A percentile compares a stretch with the other conserved stretches of the same genome.
Conservation (phyloP, 2,329 filamentous ascomycete species). For the Ophiostoma pallidulum region DNA sequence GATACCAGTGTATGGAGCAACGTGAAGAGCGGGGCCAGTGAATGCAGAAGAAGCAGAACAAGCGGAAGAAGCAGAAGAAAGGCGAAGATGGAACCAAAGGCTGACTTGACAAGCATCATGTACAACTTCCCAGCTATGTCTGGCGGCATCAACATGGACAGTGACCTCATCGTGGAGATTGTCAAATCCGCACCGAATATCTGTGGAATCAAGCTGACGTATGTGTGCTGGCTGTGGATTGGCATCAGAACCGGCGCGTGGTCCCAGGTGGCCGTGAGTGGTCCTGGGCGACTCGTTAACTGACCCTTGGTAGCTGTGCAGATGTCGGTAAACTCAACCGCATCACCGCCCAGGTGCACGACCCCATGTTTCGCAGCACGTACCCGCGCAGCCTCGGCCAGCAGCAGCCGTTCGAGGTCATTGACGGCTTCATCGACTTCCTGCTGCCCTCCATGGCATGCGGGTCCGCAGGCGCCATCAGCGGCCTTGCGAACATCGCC, state of each 20-base stretch:
- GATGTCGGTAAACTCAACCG: slow-evolving; percentile 18
- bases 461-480: slow-evolving; percentile 15
- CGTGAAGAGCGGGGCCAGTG: no score
- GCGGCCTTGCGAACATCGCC: slow-evolving; percentile 12
- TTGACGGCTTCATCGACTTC: slow-evolving; percentile 23
- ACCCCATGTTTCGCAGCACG: not conserved
- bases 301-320: slow-evolving; percentile 11
- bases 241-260: no score
- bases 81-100: not conserved
- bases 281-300: no score
- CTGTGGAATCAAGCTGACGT: slow-evolving; percentile 19
- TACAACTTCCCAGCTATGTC: slow-evolving; percentile 20
- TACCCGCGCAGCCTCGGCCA: slow-evolving; percentile 10
- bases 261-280: not conserved
- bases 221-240: no score
- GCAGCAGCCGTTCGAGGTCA: slow-evolving; percentile 14
- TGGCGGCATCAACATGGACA: slow-evolving; percentile 19
- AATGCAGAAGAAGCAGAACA: not conserved
- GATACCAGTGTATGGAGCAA: slow-evolving; percentile 18
- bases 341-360: slow-evolving; percentile 15
- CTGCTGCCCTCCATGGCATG: slow-evolving; percentile 20
- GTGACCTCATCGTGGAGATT: slow-evolving; percentile 18
- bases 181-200: slow-evolving; percentile 17
- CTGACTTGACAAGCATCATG: slow-evolving; percentile 14
- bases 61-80: no score